Evolutionary conservation across 768 basidiomycete genomes (phyloP).

Genomic region (Termitomyces sp.): DNA sequence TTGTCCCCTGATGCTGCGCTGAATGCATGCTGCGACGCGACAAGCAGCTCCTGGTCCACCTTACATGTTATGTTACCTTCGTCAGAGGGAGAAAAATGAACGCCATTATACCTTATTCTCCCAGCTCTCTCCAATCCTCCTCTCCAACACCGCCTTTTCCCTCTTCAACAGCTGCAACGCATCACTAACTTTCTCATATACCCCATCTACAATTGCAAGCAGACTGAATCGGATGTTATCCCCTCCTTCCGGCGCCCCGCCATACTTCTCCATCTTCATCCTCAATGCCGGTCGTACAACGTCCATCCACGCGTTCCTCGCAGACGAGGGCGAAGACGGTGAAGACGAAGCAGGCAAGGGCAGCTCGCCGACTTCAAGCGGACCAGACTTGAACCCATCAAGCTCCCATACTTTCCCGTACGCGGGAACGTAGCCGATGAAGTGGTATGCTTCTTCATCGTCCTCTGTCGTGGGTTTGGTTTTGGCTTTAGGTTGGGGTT

Average conservation of each 20-base stretch:
- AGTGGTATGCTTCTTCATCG: constrained; percentile 50
- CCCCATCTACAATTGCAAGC: constrained; percentile 52
- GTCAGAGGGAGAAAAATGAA: not conserved
- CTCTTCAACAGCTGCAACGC: constrained; percentile 47
- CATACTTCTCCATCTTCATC: constrained; percentile 57
- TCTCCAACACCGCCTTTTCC: constrained; percentile 39
- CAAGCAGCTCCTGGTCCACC: constrained; percentile 34
- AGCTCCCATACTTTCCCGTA: constrained; percentile 68
- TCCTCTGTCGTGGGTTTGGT: constrained; percentile 16
- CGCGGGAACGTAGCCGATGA: constrained; percentile 59
- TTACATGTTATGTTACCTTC: constrained; percentile 10
- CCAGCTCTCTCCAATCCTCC: constrained; percentile 34
- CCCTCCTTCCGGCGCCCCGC: constrained; percentile 35
- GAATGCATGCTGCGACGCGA: constrained; percentile 23
- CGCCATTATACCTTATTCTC: constrained; percentile 22
- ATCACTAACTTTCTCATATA: constrained; percentile 42
- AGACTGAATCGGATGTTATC: constrained; percentile 54
- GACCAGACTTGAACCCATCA: constrained; percentile 57
- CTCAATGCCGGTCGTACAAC: constrained; percentile 54
- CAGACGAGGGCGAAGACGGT: not conserved
- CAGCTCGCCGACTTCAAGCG: constrained; percentile 61
- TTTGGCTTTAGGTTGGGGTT: constrained; percentile 16
- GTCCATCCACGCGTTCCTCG: constrained; percentile 48
- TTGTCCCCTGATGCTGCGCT: constrained; percentile 18
- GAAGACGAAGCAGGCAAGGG: constrained; percentile 11